A percentile compares a stretch with the other conserved stretches of the same genome.
These are phyloP conservation scores for Syzygium malaccense DNA, from an alignment of 441 rosid genomes.

Conservation along the genomic window DNA sequence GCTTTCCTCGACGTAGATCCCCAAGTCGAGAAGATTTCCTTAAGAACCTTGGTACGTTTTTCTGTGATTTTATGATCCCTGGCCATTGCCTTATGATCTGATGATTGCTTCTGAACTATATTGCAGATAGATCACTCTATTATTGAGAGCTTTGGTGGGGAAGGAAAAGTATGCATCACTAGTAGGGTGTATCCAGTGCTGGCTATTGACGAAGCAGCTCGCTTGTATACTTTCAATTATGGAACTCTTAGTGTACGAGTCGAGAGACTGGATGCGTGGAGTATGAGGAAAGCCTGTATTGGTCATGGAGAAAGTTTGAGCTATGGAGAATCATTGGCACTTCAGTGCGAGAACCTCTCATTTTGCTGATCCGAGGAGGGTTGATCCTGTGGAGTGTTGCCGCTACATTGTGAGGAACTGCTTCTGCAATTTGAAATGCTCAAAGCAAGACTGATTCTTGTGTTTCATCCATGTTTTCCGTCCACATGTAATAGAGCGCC, in stretches of 20 bases:
- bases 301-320: neutral
- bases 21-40: slow-evolving; percentile 37
- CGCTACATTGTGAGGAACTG: neutral
- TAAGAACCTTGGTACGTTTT: slow-evolving; percentile 61
- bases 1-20: slow-evolving; percentile 53
- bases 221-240: slow-evolving; percentile 27
- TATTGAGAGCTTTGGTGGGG: slow-evolving; percentile 26
- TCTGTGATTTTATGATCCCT: neutral
- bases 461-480: neutral
- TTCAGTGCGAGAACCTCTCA: neutral
- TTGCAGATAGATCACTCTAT: slow-evolving; percentile 36
- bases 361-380: neutral
- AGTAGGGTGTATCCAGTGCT: slow-evolving; percentile 48
- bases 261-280: slow-evolving; percentile 25
- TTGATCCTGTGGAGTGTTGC: neutral
- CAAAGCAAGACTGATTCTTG: neutral
- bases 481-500: neutral
- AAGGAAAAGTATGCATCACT: slow-evolving; percentile 26
- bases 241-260: slow-evolving; percentile 16
- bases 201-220: slow-evolving; percentile 29
- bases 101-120: neutral
- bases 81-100: neutral
- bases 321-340: neutral
- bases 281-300: slow-evolving; percentile 25
- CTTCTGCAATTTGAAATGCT: neutral